Conservation (phyloP, 192 early-diverging fungal genomes). For the Mortierella alpina region DNA sequence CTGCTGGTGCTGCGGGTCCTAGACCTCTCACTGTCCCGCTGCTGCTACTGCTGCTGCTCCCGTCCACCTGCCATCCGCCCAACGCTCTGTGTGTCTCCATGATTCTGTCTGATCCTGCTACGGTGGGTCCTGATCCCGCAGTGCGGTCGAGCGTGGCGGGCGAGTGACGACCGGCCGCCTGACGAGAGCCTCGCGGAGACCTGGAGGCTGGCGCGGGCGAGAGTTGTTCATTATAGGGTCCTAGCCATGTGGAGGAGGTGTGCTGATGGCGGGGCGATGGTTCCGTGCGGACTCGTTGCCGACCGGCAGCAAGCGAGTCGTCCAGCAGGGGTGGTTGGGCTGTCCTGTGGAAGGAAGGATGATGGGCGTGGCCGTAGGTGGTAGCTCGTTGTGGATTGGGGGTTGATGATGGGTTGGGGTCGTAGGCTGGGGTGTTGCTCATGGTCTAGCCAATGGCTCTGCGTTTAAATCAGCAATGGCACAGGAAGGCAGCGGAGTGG, state of each 20-base stretch:
- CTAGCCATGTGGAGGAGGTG: conserved; percentile 39
- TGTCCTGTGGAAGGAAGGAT: conserved; percentile 13
- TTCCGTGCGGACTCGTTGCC: conserved; percentile 40
- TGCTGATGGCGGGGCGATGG: conserved; percentile 42
- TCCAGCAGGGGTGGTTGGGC: conserved; percentile 10
- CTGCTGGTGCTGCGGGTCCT: background rate
- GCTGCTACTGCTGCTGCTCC: background rate
- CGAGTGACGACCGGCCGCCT: conserved; percentile 9
- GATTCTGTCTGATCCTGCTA: conserved; percentile 18
- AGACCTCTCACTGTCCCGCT: background rate
- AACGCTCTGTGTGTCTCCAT: conserved; percentile 15
- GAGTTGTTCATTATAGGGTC: conserved; percentile 40
- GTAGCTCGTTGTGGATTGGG: conserved; percentile 10
- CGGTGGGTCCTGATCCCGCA: background rate
- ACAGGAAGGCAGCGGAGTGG: too few species aligned
- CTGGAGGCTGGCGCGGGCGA: conserved; percentile 9
- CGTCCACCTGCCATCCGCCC: conserved; percentile 24
- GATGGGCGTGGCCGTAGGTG: conserved; percentile 1
- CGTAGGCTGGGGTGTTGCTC: background rate
- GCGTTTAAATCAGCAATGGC: too few species aligned
- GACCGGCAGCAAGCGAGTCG: conserved; percentile 16
- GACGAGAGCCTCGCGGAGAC: conserved; percentile 32
- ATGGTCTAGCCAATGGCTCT: background rate
- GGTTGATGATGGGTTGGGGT: conserved; percentile 21
- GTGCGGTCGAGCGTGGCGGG: conserved; percentile 11